Conservation (phyloP, 768 basidiomycete genomes). For the Sarcodon sp. region DNA sequence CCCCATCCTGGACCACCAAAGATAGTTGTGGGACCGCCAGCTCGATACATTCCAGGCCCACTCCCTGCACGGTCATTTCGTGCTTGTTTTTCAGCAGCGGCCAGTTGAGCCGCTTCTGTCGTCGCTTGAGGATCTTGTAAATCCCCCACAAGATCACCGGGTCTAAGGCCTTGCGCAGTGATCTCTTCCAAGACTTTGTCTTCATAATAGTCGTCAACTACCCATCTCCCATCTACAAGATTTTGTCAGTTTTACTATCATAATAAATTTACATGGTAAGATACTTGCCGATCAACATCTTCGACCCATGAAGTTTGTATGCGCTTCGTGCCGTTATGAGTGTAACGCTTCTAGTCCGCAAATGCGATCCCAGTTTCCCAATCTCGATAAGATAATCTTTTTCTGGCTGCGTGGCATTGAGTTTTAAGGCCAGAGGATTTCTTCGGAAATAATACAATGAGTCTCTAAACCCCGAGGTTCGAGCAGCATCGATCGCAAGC, state of each 20-base stretch:
- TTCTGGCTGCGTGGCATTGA: constrained; percentile 80
- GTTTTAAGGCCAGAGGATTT: constrained; percentile 81
- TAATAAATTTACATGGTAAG: constrained; percentile 1
- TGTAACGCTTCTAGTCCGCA: constrained; percentile 87
- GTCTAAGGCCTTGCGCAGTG: constrained; percentile 66
- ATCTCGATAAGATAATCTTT: constrained; percentile 86
- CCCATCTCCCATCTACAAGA: constrained; percentile 73
- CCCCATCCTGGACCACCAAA: constrained; percentile 80
- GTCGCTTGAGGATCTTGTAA: constrained; percentile 61
- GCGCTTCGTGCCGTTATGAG: constrained; percentile 87
- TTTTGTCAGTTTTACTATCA: not conserved
- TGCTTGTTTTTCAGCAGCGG: constrained; percentile 22
- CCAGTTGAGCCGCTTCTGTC: constrained; percentile 27
- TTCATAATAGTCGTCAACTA: constrained; percentile 95
- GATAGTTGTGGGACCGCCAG: constrained; percentile 87
- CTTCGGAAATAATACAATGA: constrained; percentile 97
- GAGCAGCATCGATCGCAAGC: constrained; percentile 95
- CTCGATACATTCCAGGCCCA: constrained; percentile 65
- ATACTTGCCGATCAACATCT: constrained; percentile 69
- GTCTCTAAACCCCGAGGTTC: constrained; percentile 91
- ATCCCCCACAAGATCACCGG: constrained; percentile 76
- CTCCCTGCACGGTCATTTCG: constrained; percentile 36
- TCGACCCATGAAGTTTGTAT: constrained; percentile 89
- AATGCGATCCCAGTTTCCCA: constrained; percentile 80
- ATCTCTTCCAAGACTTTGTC: constrained; percentile 69